Evolutionary conservation across 768 basidiomycete species (phyloP), one percentile per base, ranked within the genome.

Genomic region (Boletus huronensis): DNA sequence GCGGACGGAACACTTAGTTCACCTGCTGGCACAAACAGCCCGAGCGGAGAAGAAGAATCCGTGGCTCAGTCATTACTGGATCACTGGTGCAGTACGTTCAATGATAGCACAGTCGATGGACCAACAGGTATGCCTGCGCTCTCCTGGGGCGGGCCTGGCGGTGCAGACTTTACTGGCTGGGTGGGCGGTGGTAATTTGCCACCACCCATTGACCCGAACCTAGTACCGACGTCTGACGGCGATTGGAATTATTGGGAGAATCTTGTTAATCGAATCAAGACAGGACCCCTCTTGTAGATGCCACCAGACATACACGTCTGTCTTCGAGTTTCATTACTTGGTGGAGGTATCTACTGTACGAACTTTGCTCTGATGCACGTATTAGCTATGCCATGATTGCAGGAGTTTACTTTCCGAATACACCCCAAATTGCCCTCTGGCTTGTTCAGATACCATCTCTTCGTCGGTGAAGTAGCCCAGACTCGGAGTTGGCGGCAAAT

Each of bases 201-300:
- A 25, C 52, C 59, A 29, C 74, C 74, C 13, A 68, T 74, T 16
- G 81, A 83, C 53, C 68, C 76, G 45, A 73, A 77, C 34, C 57
- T 79, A 17, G 61, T 84, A 43, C 72, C 75, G 45, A 79, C 77
- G 5, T 56, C 81, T 44, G 86, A 87, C 55, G 84, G 82, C 14
- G 89, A 90, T 70, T 89, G 84, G 81, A 82, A 74, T 53, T 91
- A 90, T 62, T 90, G 89, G 89, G 88, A 91, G 64, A 82, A 83
- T 19, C 67, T 91, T 57, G 84, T 91, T n/a, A 85, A 72, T 54
- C 74, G 75, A 58, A 75, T 78, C 54, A 75, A 76, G 52, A 70
- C 71, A 36, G 72, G 75, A 7, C 66, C 75, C 21, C 59, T 70
- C 25, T 34, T 70, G 26, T 72, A 68, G 57, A 62, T 51, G 43